These are phyloP conservation scores for Fragilaria crotonensis DNA, from an alignment of 108 stramenopile genomes.

Conservation along the genomic window DNA sequence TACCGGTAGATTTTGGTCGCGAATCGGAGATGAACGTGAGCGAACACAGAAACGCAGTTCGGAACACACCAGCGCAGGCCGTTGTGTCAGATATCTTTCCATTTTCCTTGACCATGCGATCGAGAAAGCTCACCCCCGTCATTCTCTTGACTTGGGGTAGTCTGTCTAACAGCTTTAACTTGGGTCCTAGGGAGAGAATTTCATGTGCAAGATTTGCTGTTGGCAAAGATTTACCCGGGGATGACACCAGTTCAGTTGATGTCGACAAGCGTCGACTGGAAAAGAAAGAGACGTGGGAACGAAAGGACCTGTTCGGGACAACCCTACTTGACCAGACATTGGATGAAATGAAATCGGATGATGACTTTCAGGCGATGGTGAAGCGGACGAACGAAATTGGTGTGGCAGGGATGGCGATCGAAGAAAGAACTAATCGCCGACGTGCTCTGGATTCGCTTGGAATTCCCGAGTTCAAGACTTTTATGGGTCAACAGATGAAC, in stretches of 20 bases:
- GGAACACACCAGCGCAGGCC: too few relatives aligned
- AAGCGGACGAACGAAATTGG: conserved; percentile 50
- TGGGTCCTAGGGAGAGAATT: too few relatives aligned
- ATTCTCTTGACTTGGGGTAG: too few relatives aligned
- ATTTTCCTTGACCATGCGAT: too few relatives aligned
- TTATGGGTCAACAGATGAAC: conserved; percentile 35
- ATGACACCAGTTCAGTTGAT: conserved; percentile 46
- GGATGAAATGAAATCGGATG: conserved; percentile 50
- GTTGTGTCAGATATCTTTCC: too few relatives aligned
- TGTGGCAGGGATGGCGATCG: conserved; percentile 40
- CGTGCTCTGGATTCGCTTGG: conserved; percentile 83
- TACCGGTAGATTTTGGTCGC: too few relatives aligned
- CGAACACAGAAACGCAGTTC: too few relatives aligned
- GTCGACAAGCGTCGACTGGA: conserved; percentile 29
- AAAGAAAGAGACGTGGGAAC: conserved; percentile 35
- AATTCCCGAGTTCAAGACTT: conserved; percentile 71
- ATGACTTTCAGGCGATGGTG: conserved; percentile 57
- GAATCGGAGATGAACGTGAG: too few relatives aligned
- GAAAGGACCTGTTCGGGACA: conserved; percentile 50
- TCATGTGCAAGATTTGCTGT: too few relatives aligned
- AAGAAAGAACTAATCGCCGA: conserved; percentile 80
- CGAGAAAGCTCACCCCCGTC: too few relatives aligned
- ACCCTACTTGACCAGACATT: conserved; percentile 66
- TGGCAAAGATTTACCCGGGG: conserved; percentile 34
- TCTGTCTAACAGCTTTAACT: too few relatives aligned